A percentile compares a stretch with the other conserved stretches of the same genome.
phyloP scores from a whole-genome alignment of 2,329 filamentous ascomycete genomes.

The Herpotrichia juniperi region DNA sequence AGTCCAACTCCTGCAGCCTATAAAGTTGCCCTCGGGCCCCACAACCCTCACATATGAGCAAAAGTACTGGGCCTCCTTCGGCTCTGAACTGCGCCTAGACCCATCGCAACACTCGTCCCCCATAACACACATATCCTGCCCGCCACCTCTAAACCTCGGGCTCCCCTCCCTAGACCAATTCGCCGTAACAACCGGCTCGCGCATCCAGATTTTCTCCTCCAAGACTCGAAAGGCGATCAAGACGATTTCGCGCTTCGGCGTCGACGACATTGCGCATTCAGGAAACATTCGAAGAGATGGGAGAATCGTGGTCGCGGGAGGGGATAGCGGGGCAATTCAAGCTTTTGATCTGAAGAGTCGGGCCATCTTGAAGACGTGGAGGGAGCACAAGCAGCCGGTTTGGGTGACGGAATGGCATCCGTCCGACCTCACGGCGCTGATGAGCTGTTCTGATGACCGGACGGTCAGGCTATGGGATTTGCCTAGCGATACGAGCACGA shows the following conservation, averaged over 20 bases:
- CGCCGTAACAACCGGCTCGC: slow-evolving; percentile 90
- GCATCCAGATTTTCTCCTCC: slow-evolving; percentile 92
- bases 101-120: slow-evolving; percentile 89
- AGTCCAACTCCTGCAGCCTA: slow-evolving; percentile 77
- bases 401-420: slow-evolving; percentile 94
- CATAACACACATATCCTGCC: slow-evolving; percentile 85
- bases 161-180: slow-evolving; percentile 69
- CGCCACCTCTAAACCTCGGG: slow-evolving; percentile 49
- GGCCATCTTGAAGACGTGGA: slow-evolving; percentile 94
- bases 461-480: slow-evolving; percentile 96
- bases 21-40: slow-evolving; percentile 84
- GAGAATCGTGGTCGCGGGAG: slow-evolving; percentile 85
- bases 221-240: slow-evolving; percentile 90
- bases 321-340: slow-evolving; percentile 90
- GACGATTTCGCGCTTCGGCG: slow-evolving; percentile 84
- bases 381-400: slow-evolving; percentile 89
- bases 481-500: slow-evolving; percentile 75
- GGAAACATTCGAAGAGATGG: slow-evolving; percentile 90
- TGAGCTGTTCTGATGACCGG: slow-evolving; percentile 90
- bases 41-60: slow-evolving; percentile 88
- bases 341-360: slow-evolving; percentile 91
- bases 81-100: slow-evolving; percentile 80
- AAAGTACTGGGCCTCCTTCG: slow-evolving; percentile 95
- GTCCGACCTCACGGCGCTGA: slow-evolving; percentile 79
- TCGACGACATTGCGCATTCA: slow-evolving; percentile 83